Base-by-base conservation (phyloP, 768 basidiomycete species). In the Mycena galopus region DNA sequence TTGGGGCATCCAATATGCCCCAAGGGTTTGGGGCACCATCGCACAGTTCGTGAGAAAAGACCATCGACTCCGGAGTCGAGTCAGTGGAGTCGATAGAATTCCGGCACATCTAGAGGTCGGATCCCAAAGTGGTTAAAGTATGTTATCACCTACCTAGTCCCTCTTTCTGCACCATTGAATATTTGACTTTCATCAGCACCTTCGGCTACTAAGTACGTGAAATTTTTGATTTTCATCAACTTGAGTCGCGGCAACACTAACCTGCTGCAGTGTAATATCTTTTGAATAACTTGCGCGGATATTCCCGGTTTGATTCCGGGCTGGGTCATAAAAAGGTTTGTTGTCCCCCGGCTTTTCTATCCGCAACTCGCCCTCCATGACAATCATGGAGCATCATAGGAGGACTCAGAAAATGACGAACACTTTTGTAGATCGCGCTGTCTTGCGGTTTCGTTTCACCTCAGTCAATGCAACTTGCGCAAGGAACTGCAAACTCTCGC, bases 101-200 rank as follows among this genome's bases (percentile, higher is more conserved):
- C 53, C 53, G 27, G 27, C 53, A 29, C 53, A 55, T 29, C 53
- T 55, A 55, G 53, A 29, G 53, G 27, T 55, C 53, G 27, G 53
- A 55, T 55, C 53, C 53, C 25, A 55, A 55, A 55, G 53, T 55
- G 53, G 53, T 27, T 29, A 23, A 27, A 55, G 53, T 27, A 55
- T 55, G 21, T 16, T 29, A 55, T 55, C 53, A 55, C 53, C 53
- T 51, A n/a, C n/a, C n/a, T n/a, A n/a, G n/a, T 55, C 53, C 53
- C 53, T 55, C 53, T 55, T 55, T 27, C 27, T 55, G 53, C 27
- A 29, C 53, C 53, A 55, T 29, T 16, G 17, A 55, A 55, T 55
- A 55, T 29, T 30, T 55, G 14, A 55, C 27, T 55, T 55, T 55
- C 27, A 10, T 55, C 53, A 19, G 53, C 63, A 51, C 47, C 47